Evolutionary conservation across 164 flowering plant species (phyloP).

Genomic region (Taxillus chinensis): DNA sequence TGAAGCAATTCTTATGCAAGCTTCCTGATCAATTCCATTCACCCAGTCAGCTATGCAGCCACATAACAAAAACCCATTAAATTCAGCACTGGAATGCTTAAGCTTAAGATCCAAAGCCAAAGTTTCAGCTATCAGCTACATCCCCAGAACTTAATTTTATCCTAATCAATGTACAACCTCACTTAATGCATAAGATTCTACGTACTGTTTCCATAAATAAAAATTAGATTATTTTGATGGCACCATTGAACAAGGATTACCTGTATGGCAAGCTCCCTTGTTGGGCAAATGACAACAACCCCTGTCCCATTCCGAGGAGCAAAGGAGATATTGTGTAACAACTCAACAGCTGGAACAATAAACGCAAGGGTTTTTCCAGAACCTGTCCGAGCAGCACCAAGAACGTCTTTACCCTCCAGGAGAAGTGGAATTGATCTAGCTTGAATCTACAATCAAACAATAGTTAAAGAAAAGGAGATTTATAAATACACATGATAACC

Average conservation of each 20-base stretch:
- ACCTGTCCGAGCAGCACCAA: constrained; percentile 99
- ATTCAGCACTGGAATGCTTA: no score
- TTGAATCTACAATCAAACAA: constrained; percentile 57
- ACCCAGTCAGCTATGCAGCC: no score
- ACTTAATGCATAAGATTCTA: no score
- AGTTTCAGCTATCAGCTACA: no score
- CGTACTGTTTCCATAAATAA: no score
- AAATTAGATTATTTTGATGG: no score
- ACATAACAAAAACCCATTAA: no score
- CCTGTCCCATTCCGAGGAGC: constrained; percentile 84
- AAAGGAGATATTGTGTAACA: constrained; percentile 44
- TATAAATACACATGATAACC: background rate
- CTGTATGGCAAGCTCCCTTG: constrained; percentile 97
- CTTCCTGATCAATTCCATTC: no score
- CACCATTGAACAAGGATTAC: constrained; percentile 16
- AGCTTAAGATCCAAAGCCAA: no score
- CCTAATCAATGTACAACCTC: no score
- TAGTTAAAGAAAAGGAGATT: background rate
- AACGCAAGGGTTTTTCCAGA: constrained; percentile 95
- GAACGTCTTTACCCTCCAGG: constrained; percentile 68
- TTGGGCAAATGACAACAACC: constrained; percentile 87
- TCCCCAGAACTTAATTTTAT: no score
- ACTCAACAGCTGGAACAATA: constrained; percentile 84
- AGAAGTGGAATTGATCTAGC: constrained; percentile 80
- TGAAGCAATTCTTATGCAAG: no score